Evolutionary conservation across 192 early-diverging fungal species (phyloP), one percentile per base, ranked within the genome.

Genomic region (Backusella morwellensis): DNA sequence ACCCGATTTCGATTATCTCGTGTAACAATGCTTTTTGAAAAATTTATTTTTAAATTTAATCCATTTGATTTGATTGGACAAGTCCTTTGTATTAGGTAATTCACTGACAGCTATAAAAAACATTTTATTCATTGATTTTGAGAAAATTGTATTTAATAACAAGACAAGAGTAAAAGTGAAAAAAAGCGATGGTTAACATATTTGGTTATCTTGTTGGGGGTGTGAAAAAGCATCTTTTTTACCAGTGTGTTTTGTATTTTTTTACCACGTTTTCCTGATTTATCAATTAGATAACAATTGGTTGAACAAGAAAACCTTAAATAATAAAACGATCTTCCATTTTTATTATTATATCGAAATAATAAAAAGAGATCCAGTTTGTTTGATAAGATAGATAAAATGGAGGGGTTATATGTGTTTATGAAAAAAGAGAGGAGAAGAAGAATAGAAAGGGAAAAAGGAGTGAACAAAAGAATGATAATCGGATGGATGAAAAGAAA

Each of bases 191-290:
- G 17, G 3, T 11, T 23, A 59, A 59, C 54, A 23, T 59, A 59
- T 59, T 59, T 23, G 54, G 54, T 3, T 8, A 59, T 59, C 14
- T 59, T 11, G 54, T 59, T 59, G 54, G 54, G 54, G 54, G 54
- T 59, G 54, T 59, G 54, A 59, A 59, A 59, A 59, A 59, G 23
- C 8, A 26, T 59, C 9, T 59, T 3, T 52, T 52, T 56, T 56
- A 8, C 7, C 54, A 56, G 8, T n/a, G 4, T n/a, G 21, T 9
- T 56, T 56, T 56, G 19, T 23, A 9, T 8, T 56, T 56, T 59
- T 59, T 59, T 59, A 59, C 54, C 54, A 59, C 54, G 54, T 59
- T 59, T 59, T 59, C 54, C 54, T 59, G 54, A 59, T 59, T 59
- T 59, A 26, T 59, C 21, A 59, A 26, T 23, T 6, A 59, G 54